phyloP scores from a whole-genome alignment of 2,329 filamentous ascomycete genomes.

The Didymella exigua region DNA sequence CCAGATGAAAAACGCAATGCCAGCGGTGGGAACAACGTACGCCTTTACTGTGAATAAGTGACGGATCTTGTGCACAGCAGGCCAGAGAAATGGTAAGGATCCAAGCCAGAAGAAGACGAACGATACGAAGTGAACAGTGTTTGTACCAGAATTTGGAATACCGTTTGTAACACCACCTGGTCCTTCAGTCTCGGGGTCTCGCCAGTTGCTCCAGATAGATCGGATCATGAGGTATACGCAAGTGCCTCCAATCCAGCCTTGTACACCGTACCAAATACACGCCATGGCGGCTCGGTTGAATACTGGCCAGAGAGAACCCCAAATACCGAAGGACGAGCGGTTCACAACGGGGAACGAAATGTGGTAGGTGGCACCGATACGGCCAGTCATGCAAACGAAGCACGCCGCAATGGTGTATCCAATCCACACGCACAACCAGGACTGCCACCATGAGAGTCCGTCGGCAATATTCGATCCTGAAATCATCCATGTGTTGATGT shows the following conservation, averaged over 20 bases:
- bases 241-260: constrained; percentile 78
- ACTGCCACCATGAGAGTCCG: constrained; percentile 89
- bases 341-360: constrained; percentile 85
- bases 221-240: constrained; percentile 91
- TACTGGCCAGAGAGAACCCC: constrained; percentile 86
- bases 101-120: constrained; percentile 88
- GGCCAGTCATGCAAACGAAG: constrained; percentile 75
- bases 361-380: constrained; percentile 86
- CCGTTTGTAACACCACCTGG: constrained; percentile 65
- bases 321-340: constrained; percentile 83
- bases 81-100: constrained; percentile 84
- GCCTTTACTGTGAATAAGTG: constrained; percentile 93
- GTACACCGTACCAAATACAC: constrained; percentile 87
- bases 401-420: constrained; percentile 78
- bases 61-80: constrained; percentile 84
- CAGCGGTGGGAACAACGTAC: constrained; percentile 81
- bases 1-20: constrained; percentile 87
- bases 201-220: constrained; percentile 76
- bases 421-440: constrained; percentile 76
- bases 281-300: constrained; percentile 88
- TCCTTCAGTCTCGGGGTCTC: constrained; percentile 41
- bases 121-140: constrained; percentile 74
- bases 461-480: constrained; percentile 78
- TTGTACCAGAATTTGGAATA: constrained; percentile 72
- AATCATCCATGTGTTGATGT: constrained; percentile 88